Percentiles rank a stretch among this genome's conserved stretches.
Evolutionary conservation across 2,329 filamentous ascomycete species (phyloP).

Genomic region (Hypoxylon sp.): DNA sequence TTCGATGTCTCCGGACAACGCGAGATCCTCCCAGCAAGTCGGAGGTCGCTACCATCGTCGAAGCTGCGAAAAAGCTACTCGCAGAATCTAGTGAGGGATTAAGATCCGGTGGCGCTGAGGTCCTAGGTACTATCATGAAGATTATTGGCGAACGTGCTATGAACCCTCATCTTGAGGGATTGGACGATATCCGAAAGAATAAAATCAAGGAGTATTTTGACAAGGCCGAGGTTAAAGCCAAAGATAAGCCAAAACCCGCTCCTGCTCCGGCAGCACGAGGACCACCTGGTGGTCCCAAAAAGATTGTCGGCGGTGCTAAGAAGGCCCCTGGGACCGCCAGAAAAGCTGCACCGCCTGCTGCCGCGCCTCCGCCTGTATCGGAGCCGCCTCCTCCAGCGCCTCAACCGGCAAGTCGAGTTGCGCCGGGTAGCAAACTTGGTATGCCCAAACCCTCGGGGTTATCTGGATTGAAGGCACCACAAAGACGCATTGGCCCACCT

Average conservation of each 20-base stretch:
- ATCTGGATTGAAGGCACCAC: constrained; percentile 70
- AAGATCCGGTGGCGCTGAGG: constrained; percentile 89
- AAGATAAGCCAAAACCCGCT: constrained; percentile 89
- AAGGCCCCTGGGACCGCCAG: constrained; percentile 65
- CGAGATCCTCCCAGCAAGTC: constrained; percentile 84
- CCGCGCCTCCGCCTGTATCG: constrained; percentile 55
- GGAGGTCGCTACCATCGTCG: constrained; percentile 87
- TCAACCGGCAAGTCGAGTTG: constrained; percentile 66
- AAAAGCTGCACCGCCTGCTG: constrained; percentile 59
- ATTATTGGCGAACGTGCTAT: constrained; percentile 97
- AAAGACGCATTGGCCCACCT: constrained; percentile 66
- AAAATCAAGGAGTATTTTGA: constrained; percentile 95
- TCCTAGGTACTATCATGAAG: constrained; percentile 96
- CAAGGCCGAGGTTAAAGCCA: constrained; percentile 84
- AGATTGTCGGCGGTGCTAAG: constrained; percentile 55
- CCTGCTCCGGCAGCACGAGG: constrained; percentile 68
- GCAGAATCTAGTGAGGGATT: constrained; percentile 89
- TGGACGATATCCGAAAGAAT: constrained; percentile 94
- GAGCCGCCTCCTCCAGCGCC: constrained; percentile 68
- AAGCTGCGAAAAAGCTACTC: constrained; percentile 87
- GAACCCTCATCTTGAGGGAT: constrained; percentile 88
- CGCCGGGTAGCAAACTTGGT: constrained; percentile 63
- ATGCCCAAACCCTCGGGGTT: constrained; percentile 65
- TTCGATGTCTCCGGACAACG: constrained; percentile 85
- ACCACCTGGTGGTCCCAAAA: constrained; percentile 56